phyloP scores from a whole-genome alignment of 2,329 filamentous ascomycete genomes.

The Monilinia laxa region DNA sequence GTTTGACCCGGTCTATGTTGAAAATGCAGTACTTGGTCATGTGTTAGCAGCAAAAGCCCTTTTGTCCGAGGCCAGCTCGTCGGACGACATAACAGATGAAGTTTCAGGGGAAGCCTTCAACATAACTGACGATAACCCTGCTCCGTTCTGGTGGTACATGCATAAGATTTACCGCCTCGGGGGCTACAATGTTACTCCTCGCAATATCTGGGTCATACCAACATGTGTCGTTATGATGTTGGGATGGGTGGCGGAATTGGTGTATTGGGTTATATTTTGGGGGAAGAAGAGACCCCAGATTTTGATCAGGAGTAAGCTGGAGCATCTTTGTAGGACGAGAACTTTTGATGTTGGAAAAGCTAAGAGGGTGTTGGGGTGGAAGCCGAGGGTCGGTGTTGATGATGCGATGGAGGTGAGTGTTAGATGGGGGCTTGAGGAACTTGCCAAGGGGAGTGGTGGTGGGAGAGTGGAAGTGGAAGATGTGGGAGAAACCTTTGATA shows the following conservation, averaged over 20 bases:
- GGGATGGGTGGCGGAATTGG: neutral
- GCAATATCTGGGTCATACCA: neutral
- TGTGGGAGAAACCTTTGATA: too few species aligned
- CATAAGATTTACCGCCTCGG: neutral
- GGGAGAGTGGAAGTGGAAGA: neutral
- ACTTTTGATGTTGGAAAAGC: neutral
- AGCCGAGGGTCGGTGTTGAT: neutral
- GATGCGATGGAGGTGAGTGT: neutral
- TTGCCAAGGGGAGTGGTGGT: neutral
- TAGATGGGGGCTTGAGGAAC: neutral
- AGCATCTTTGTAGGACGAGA: slow-evolving; percentile 2
- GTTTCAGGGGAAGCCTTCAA: neutral
- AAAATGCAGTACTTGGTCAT: neutral
- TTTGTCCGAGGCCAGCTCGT: neutral
- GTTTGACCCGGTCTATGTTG: neutral
- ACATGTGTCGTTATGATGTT: neutral
- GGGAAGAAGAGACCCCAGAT: neutral
- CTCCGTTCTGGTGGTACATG: neutral
- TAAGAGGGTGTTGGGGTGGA: neutral
- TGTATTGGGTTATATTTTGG: neutral
- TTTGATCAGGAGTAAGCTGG: neutral
- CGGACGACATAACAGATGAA: neutral
- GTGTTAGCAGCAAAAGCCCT: neutral
- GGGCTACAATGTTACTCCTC: neutral
- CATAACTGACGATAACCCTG: neutral